A percentile compares a stretch with the other conserved stretches of the same genome.
These are phyloP conservation scores for Vitis rotundifolia DNA, from an alignment of 164 flowering plant species.

Conservation along the genomic window DNA sequence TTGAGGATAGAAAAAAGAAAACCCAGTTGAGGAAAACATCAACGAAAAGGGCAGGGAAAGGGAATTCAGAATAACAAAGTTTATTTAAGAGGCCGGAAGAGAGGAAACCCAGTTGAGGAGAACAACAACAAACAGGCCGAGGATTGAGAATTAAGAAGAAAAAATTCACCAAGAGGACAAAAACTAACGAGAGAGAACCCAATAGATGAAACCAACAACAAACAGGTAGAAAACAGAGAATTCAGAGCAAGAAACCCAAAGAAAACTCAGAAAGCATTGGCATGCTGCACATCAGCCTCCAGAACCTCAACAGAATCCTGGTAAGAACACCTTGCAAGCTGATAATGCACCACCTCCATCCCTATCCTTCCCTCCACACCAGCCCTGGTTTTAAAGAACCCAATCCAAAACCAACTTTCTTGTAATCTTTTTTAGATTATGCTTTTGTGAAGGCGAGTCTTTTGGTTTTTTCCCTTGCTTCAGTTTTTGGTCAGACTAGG, in stretches of 20 bases:
- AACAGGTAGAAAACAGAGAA: background rate
- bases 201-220: background rate
- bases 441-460: no score
- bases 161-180: background rate
- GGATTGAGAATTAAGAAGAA: no score
- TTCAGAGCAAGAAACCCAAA: background rate
- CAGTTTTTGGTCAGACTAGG: no score
- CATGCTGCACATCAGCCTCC: slow-evolving; percentile 83
- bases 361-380: slow-evolving; percentile 1
- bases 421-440: no score
- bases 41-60: no score
- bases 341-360: slow-evolving; percentile 64
- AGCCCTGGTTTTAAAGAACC: background rate
- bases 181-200: background rate
- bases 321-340: slow-evolving; percentile 55
- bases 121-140: no score
- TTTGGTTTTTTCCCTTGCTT: no score
- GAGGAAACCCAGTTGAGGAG: background rate
- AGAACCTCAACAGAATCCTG: slow-evolving; percentile 65
- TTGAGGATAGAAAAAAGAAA: background rate
- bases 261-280: slow-evolving; percentile 69
- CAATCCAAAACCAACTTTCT: no score
- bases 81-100: background rate
- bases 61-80: no score
- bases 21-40: no score